These are phyloP conservation scores for Emmonsiellopsis sp. DNA, from an alignment of 2,329 filamentous ascomycete species.

Conservation along the genomic window DNA sequence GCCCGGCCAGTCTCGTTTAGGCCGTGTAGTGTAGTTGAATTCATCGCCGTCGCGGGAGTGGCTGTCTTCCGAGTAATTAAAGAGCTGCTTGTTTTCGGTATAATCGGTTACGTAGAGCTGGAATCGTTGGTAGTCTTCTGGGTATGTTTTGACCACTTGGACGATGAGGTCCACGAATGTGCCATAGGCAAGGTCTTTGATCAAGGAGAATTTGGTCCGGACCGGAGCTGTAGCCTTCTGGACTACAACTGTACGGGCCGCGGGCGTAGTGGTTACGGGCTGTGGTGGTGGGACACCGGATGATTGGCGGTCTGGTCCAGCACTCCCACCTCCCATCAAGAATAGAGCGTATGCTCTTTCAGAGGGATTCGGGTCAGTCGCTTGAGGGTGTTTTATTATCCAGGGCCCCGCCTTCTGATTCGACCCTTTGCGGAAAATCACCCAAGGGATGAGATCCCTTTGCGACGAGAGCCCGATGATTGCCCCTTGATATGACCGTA, in stretches of 20 bases:
- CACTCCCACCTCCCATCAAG: conserved; percentile 12
- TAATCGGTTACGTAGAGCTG: conserved; percentile 76
- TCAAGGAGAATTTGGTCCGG: conserved; percentile 47
- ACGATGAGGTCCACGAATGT: conserved; percentile 61
- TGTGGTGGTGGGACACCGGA: conserved; percentile 7
- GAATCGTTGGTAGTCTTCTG: conserved; percentile 35
- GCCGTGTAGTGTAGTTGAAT: conserved; percentile 42
- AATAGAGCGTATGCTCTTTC: conserved; percentile 22
- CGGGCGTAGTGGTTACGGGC: neutral
- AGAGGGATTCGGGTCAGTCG: conserved; percentile 16
- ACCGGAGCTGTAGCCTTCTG: neutral
- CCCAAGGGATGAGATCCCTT: conserved; percentile 21
- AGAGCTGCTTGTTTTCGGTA: conserved; percentile 59
- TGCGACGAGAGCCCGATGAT: conserved; percentile 17
- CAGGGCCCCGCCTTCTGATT: conserved; percentile 13
- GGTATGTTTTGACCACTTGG: conserved; percentile 55
- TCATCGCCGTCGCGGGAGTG: conserved; percentile 42
- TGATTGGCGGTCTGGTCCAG: neutral
- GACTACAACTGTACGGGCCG: neutral
- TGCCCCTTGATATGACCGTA: neutral
- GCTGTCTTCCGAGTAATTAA: conserved; percentile 38
- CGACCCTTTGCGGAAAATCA: conserved; percentile 22
- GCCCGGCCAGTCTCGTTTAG: conserved; percentile 51
- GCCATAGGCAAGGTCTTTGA: conserved; percentile 51
- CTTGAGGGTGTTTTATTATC: conserved; percentile 20